Evolutionary conservation across 148 eudicot species (phyloP).

Genomic region (Rhododendron molle): DNA sequence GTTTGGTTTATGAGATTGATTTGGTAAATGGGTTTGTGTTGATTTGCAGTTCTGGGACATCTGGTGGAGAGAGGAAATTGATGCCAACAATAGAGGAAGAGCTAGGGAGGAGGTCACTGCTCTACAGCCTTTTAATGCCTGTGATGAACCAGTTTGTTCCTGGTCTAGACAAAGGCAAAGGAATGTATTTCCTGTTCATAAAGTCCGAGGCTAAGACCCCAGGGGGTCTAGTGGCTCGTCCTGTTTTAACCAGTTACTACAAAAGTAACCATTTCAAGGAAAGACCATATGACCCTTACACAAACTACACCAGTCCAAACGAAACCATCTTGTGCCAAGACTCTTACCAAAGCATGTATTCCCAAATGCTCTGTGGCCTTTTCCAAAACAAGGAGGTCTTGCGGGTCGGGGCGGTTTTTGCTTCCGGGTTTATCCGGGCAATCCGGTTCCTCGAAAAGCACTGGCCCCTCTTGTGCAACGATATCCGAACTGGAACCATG

Average conservation of each 20-base stretch:
- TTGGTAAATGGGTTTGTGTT: not conserved
- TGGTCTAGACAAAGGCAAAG: constrained; percentile 70
- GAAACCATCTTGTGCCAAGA: constrained; percentile 70
- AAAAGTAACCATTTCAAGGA: constrained; percentile 56
- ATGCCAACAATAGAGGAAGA: constrained; percentile 81
- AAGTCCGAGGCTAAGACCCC: constrained; percentile 79
- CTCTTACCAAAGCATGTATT: constrained; percentile 78
- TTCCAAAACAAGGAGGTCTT: constrained; percentile 54
- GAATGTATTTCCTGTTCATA: constrained; percentile 72
- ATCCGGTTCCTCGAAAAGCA: constrained; percentile 62
- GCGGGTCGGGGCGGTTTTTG: constrained; percentile 80
- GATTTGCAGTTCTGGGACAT: constrained; percentile 62
- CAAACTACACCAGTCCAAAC: constrained; percentile 77
- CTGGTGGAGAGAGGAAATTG: constrained; percentile 76
- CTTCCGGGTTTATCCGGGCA: constrained; percentile 89
- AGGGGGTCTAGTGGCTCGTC: constrained; percentile 63
- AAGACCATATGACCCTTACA: constrained; percentile 63
- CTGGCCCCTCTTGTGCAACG: constrained; percentile 42
- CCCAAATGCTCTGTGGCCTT: constrained; percentile 74
- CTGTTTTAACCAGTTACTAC: constrained; percentile 74
- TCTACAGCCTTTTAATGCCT: constrained; percentile 73
- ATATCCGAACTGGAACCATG: constrained; percentile 49
- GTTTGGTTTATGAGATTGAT: not conserved
- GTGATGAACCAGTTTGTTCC: constrained; percentile 74
- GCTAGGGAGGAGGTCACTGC: constrained; percentile 49